Evolutionary conservation across 495 filamentous ascomycete species (phyloP).

Genomic region (Talaromyces wortmannii): DNA sequence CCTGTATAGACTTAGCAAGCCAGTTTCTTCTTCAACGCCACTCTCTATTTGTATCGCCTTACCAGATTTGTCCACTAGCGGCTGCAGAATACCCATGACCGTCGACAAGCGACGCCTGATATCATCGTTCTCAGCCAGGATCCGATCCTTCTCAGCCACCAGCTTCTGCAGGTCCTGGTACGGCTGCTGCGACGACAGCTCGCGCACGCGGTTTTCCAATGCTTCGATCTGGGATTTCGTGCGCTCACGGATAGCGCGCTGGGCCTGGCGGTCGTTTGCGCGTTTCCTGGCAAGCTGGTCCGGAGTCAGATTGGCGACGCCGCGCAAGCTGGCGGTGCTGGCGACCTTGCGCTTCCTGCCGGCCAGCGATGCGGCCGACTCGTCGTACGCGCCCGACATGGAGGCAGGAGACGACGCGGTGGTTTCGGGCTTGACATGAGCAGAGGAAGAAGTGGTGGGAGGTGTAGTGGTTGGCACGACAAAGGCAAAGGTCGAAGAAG

Average conservation of each 20-base stretch:
- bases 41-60: background rate
- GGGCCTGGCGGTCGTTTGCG: conserved; percentile 84
- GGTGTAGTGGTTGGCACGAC: background rate
- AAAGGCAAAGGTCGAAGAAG: background rate
- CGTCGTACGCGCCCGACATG: conserved; percentile 19
- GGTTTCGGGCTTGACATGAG: conserved; percentile 22
- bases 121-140: conserved; percentile 64
- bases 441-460: conserved; percentile 10
- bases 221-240: conserved; percentile 76
- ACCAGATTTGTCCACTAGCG: conserved; percentile 32
- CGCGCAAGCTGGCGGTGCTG: conserved; percentile 50
- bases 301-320: conserved; percentile 67
- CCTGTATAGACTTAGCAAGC: background rate
- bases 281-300: conserved; percentile 71
- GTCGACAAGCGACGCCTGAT: conserved; percentile 54
- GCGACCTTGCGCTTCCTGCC: conserved; percentile 42
- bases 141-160: conserved; percentile 59
- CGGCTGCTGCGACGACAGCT: conserved; percentile 68
- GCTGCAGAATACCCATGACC: conserved; percentile 59
- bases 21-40: background rate
- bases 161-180: conserved; percentile 71
- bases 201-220: conserved; percentile 63
- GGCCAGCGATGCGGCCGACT: conserved; percentile 17
- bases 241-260: conserved; percentile 76
- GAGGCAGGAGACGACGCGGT: conserved; percentile 25